Percentiles rank a stretch among this genome's conserved stretches.
Conservation (phyloP, 495 filamentous ascomycete species). For the Aspergillus olivimuriae region DNA sequence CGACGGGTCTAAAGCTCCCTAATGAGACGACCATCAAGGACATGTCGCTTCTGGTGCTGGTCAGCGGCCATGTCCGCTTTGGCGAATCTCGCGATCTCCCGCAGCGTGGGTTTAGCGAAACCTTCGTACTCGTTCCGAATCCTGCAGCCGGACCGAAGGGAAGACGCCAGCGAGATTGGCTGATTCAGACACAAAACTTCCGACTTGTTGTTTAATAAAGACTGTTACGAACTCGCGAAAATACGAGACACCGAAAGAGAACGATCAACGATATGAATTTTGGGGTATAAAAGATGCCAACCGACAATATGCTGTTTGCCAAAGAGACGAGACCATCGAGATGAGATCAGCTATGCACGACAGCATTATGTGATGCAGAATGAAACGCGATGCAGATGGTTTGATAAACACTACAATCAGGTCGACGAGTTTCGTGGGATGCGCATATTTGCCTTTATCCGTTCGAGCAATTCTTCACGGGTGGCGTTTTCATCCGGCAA, state of each 20-base stretch:
- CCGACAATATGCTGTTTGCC: background rate
- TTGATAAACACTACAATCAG: conserved; percentile 3
- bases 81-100: conserved; percentile 47
- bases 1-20: conserved; percentile 29
- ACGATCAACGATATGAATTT: no score
- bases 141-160: conserved; percentile 44
- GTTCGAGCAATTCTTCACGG: conserved; percentile 69
- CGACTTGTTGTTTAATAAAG: conserved; percentile 53
- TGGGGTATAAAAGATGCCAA: background rate
- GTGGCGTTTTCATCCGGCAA: conserved; percentile 59
- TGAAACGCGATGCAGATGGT: background rate
- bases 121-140: conserved; percentile 72
- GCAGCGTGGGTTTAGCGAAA: conserved; percentile 65
- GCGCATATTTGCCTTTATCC: conserved; percentile 74
- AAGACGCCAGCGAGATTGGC: conserved; percentile 48
- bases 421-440: conserved; percentile 24
- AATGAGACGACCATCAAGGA: conserved; percentile 41
- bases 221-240: no score
- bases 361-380: no score
- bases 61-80: conserved; percentile 61
- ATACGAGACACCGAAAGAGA: no score
- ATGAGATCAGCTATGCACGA: no score
- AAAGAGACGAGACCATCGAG: background rate
- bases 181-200: conserved; percentile 72
- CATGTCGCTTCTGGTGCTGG: conserved; percentile 62